Evolutionary conservation across 2,329 filamentous ascomycete species (phyloP).

Genomic region (Plenodomus tracheiphilus): DNA sequence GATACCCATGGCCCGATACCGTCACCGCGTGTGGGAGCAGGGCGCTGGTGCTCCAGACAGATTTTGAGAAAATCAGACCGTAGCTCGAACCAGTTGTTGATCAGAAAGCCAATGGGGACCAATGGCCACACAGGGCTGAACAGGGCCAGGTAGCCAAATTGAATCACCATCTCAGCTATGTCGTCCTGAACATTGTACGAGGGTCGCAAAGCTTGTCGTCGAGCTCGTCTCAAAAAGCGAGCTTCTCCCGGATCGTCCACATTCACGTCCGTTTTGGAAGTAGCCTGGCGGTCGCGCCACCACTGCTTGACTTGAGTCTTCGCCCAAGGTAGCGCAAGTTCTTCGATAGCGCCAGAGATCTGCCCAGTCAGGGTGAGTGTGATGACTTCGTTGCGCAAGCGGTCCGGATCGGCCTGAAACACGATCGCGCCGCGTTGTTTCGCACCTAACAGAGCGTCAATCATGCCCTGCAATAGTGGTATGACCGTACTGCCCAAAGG

Average conservation of each 20-base stretch:
- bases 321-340: conserved; percentile 35
- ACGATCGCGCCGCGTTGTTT: conserved; percentile 10
- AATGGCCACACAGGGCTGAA: conserved; percentile 43
- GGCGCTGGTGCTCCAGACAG: conserved; percentile 36
- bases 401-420: conserved; percentile 33
- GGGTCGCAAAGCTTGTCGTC: conserved; percentile 32
- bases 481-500: conserved; percentile 32
- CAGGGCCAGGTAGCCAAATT: conserved; percentile 41
- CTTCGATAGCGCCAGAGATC: conserved; percentile 33
- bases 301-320: conserved; percentile 32
- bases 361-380: conserved; percentile 40
- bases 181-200: conserved; percentile 43
- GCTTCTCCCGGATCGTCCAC: conserved; percentile 34
- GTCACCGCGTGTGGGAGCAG: conserved; percentile 31
- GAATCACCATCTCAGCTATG: conserved; percentile 41
- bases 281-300: conserved; percentile 33
- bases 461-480: conserved; percentile 23
- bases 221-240: conserved; percentile 32
- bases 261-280: conserved; percentile 1
- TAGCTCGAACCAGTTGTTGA: conserved; percentile 44
- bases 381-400: conserved; percentile 40
- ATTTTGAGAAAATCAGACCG: conserved; percentile 42
- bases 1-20: conserved; percentile 40
- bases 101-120: conserved; percentile 39
- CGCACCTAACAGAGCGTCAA: conserved; percentile 17